Evolutionary conservation across 768 basidiomycete species (phyloP), one percentile per base, ranked within the genome.

Genomic region (Inosperma sp.): DNA sequence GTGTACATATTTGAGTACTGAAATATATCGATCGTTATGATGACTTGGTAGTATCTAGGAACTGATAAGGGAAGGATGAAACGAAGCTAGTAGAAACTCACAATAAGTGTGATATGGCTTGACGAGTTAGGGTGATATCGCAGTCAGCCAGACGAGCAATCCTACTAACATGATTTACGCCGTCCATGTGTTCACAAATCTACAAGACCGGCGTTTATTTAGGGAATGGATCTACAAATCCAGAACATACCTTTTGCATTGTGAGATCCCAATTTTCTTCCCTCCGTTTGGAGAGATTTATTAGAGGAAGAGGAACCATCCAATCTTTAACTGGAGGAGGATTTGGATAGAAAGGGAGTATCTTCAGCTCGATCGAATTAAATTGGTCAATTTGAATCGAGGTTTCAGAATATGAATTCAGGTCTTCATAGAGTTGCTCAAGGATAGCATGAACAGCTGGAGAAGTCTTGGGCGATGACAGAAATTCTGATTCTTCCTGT

Each of bases 1-100:
- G 92, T 93, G 64, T 99, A 99, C 84, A 95, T 92, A 66, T 98
- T 98, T 13, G 93, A 93, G 66, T 87, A 95, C 65, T 96, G 94
- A 65, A 99, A 99, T 36, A 98, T 91, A 70, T 99, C 96, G 48
- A 94, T 83, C 55, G 84, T 88, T 88, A 98, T 93, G 56, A 96
- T 83, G 34, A 94, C 93, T 70, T 96, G 92, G 64, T 98, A 97
- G 62, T 93, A 96, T 36, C 92, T 94, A 37, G 6, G 13, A 50
- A 3, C 49, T 26, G 39, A 35, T 30, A 61, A 44, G 59, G 45
- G 22, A 53, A 36, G 31, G n/a, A 23, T 16, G 47, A 50, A 10
- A 37, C 26, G 39, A 37, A 13, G 42, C 19, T 13, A 23, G 22
- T 22, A 35, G 34, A 19, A 9, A 48, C 87, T 69, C 58, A 96